Evolutionary conservation across 2,329 filamentous ascomycete species (phyloP), one percentile per base, ranked within the genome.

Genomic region (Ilyonectria sp.): DNA sequence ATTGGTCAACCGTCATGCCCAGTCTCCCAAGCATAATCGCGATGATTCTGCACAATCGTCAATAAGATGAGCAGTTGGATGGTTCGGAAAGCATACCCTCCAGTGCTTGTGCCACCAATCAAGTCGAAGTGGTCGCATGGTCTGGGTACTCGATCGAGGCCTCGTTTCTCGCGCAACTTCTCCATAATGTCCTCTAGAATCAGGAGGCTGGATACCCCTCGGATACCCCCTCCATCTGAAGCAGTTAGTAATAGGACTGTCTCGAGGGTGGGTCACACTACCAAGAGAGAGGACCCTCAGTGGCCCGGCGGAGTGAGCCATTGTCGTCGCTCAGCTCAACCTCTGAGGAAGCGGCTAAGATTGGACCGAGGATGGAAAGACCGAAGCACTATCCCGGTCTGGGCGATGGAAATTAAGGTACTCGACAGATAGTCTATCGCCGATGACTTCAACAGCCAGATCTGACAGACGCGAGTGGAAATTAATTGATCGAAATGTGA

Each of bases 1-100:
- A 81, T 17, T 83, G 78, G 11, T 79, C 72, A 40, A 83, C 71
- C 26, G 71, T 76, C 79, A 84, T 81, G 52, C 78, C 67, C 3
- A 84, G 73, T 4, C 80, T 77, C n/a, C 81, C 80, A 13, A 84
- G 77, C 78, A 85, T 82, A 29, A 84, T 77, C 5, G 82, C 81
- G 21, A 83, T 82, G 9, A 83, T 64, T 68, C 73, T 49, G 75
- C 31, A 75, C 11, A 43, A 71, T 69, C 8, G 10, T n/a, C 26
- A 61, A 9, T 26, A 40, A 31, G 21, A 23, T 29, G 15, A 43
- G n/a, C 15, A 43, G 17, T n/a, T 8, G 2, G 6, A 43, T 8
- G 6, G 5, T 15, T 40, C 15, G n/a, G 33, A 49, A 49, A 37
- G 26, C 63, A 21, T 59, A 75, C 74, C 75, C 74, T 46, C 77